Conservation (phyloP, 805 yeast species). For the Wickerhamomyces mucosus region DNA sequence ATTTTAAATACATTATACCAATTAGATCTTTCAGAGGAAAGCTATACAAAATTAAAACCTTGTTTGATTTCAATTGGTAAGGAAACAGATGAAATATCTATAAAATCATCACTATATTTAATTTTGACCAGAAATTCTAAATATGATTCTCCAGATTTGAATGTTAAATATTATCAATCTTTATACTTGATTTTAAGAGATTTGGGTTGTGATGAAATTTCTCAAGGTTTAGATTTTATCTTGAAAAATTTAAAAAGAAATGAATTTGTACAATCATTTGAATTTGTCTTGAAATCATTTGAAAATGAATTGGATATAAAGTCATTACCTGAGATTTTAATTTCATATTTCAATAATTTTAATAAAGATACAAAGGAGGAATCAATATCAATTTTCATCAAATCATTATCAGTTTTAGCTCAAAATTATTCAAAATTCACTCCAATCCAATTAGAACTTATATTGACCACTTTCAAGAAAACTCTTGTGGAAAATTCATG, state of each 20-base stretch:
- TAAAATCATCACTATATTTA: slow-evolving; percentile 21
- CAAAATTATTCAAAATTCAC: slow-evolving; percentile 1
- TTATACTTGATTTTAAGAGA: slow-evolving; percentile 26
- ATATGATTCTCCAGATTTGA: slow-evolving; percentile 6
- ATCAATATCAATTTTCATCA: slow-evolving; percentile 5
- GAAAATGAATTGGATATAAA: slow-evolving; percentile 7
- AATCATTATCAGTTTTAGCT: slow-evolving; percentile 10
- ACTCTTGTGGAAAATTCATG: slow-evolving; percentile 42
- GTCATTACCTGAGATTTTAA: slow-evolving; percentile 17
- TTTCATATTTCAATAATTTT: slow-evolving; percentile 6
- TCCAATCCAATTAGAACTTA: not conserved
- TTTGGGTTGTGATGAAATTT: slow-evolving; percentile 11
- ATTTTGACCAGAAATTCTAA: slow-evolving; percentile 17
- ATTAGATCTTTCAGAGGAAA: slow-evolving; percentile 7
- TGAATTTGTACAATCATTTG: slow-evolving; percentile 11
- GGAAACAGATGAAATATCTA: slow-evolving; percentile 4
- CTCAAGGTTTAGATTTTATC: slow-evolving; percentile 14
- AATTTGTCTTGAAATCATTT: slow-evolving; percentile 13
- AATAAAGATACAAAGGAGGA: slow-evolving; percentile 6
- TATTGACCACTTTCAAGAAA: slow-evolving; percentile 23
- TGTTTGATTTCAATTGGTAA: slow-evolving; percentile 8
- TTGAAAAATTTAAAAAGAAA: slow-evolving; percentile 5
- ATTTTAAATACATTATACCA: slow-evolving; percentile 21
- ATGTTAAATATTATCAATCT: slow-evolving; percentile 22
- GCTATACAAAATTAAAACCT: slow-evolving; percentile 5